These are phyloP conservation scores for Austropuccinia psidii DNA, from an alignment of 1,284 basidiomycete genomes.

Conservation along the genomic window DNA sequence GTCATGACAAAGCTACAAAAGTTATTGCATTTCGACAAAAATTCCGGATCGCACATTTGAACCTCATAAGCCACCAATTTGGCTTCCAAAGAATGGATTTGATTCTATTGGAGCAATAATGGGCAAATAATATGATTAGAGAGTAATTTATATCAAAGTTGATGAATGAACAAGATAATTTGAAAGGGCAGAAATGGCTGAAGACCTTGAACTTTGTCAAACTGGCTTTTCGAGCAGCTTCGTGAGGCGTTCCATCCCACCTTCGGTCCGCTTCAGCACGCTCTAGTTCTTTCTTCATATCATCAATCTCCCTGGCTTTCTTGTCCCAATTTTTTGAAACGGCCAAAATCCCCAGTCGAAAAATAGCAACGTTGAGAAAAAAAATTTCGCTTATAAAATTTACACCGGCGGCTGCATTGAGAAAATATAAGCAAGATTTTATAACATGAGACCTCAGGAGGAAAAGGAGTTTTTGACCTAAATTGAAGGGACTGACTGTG, in stretches of 20 bases:
- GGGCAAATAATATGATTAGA: neutral
- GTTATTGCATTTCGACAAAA: conserved; percentile 67
- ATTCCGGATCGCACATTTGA: conserved; percentile 77
- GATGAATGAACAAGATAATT: neutral
- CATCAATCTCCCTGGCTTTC: conserved; percentile 64
- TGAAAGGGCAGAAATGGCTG: conserved; percentile 41
- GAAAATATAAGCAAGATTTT: neutral
- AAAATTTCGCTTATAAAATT: conserved; percentile 97
- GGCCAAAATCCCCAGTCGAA: conserved; percentile 74
- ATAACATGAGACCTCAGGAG: neutral
- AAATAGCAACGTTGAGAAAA: conserved; percentile 73
- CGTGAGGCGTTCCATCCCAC: conserved; percentile 58
- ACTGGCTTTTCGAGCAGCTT: conserved; percentile 14
- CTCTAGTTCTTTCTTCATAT: conserved; percentile 68
- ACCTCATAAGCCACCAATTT: conserved; percentile 68
- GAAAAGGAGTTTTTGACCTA: neutral
- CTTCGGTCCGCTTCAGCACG: conserved; percentile 66
- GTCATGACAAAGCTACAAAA: conserved; percentile 86
- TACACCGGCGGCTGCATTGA: conserved; percentile 50
- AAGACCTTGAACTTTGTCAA: conserved; percentile 35
- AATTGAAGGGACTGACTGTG: neutral
- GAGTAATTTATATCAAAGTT: neutral
- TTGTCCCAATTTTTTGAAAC: conserved; percentile 67
- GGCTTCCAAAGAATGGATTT: conserved; percentile 40
- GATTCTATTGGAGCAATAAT: conserved; percentile 37